Conservation (phyloP, 768 basidiomycete genomes). For the Postia placenta region DNA sequence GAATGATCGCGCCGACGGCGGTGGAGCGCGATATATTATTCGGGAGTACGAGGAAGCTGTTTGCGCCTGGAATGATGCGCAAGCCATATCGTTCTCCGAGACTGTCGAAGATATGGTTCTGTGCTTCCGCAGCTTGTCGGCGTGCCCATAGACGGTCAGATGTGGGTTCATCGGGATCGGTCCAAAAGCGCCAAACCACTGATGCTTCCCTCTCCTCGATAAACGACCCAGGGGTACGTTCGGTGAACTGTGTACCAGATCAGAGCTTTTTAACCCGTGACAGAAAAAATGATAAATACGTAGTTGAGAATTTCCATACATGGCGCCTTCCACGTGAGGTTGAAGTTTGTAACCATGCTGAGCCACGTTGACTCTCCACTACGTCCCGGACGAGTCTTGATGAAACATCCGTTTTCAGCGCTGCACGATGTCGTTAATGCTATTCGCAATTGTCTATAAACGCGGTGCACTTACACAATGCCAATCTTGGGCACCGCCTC, state of each 20-base stretch:
- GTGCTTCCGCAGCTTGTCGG: constrained; percentile 83
- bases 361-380: constrained; percentile 51
- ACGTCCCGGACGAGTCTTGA: constrained; percentile 45
- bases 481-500: constrained; percentile 61
- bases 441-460: background rate
- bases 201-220: constrained; percentile 81
- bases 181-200: constrained; percentile 84
- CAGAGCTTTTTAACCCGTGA: background rate
- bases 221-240: constrained; percentile 82
- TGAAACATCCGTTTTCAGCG: constrained; percentile 86
- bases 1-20: constrained; percentile 73
- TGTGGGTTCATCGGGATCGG: constrained; percentile 28
- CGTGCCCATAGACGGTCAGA: constrained; percentile 76
- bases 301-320: constrained; percentile 83
- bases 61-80: constrained; percentile 76
- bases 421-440: constrained; percentile 26
- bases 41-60: constrained; percentile 77
- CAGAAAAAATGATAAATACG: constrained; percentile 38
- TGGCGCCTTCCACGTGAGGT: constrained; percentile 73
- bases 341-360: constrained; percentile 73
- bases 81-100: constrained; percentile 80
- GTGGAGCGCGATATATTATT: constrained; percentile 82
- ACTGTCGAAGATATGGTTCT: constrained; percentile 87
- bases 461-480: constrained; percentile 50
- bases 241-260: constrained; percentile 58